These are phyloP conservation scores for Fusarium keratoplasticum DNA, from an alignment of 2,329 filamentous ascomycete species.

Conservation along the genomic window DNA sequence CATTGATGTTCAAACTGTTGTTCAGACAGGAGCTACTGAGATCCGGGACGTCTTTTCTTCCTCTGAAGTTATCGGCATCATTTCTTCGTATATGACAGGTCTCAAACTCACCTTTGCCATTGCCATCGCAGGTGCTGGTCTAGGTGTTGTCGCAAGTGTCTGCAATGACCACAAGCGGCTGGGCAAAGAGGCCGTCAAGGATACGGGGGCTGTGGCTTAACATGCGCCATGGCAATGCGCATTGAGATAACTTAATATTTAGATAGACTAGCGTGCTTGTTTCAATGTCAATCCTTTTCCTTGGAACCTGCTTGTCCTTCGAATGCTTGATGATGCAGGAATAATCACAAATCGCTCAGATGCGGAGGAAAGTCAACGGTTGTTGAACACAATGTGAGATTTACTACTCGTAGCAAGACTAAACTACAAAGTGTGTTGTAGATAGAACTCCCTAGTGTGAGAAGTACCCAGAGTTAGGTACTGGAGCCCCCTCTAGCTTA, in stretches of 20 bases:
- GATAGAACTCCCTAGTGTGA: neutral
- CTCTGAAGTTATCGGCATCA: conserved; percentile 62
- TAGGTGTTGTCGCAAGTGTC: conserved; percentile 26
- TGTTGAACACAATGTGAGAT: no score
- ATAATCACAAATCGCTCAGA: no score
- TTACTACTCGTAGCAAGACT: no score
- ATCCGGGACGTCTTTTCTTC: conserved; percentile 63
- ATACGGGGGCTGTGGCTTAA: neutral
- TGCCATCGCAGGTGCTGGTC: conserved; percentile 60
- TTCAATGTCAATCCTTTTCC: neutral
- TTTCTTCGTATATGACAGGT: conserved; percentile 71
- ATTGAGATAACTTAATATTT: neutral
- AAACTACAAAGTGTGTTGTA: neutral
- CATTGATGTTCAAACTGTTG: conserved; percentile 51
- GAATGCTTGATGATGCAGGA: no score
- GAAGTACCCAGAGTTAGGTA: conserved; percentile 9
- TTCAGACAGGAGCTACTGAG: conserved; percentile 63
- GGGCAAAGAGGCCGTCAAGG: neutral
- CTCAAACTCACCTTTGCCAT: conserved; percentile 73
- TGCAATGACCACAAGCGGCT: neutral
- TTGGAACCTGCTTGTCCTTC: neutral
- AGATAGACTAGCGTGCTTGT: neutral
- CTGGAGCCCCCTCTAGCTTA: conserved; percentile 45
- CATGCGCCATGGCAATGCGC: neutral
- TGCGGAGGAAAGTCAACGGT: no score